These are phyloP conservation scores for Russula abietina DNA, from an alignment of 768 basidiomycete genomes.

Conservation along the genomic window DNA sequence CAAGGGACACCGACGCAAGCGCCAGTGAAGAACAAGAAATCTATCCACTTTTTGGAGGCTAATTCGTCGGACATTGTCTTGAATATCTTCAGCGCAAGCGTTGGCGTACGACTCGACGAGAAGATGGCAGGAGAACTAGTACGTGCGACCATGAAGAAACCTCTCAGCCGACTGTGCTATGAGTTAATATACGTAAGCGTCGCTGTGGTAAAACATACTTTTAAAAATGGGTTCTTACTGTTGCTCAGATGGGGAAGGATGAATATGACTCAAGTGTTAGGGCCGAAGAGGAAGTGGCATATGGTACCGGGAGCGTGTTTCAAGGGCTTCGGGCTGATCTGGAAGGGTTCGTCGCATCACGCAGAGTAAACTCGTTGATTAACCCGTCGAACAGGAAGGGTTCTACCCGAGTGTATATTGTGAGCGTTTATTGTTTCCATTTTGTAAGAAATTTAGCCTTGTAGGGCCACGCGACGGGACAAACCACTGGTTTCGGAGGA, in stretches of 20 bases:
- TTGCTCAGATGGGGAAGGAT: slow-evolving; percentile 64
- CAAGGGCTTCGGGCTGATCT: slow-evolving; percentile 82
- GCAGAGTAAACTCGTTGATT: neutral
- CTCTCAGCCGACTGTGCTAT: slow-evolving; percentile 67
- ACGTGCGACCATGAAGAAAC: slow-evolving; percentile 92
- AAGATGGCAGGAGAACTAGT: slow-evolving; percentile 69
- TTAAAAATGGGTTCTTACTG: neutral
- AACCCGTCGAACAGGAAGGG: slow-evolving; percentile 44
- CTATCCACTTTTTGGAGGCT: slow-evolving; percentile 31
- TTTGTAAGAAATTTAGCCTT: slow-evolving; percentile 5
- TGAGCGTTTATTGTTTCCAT: slow-evolving; percentile 31
- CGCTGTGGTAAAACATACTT: slow-evolving; percentile 2
- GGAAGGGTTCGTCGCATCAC: slow-evolving; percentile 50
- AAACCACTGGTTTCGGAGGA: slow-evolving; percentile 78
- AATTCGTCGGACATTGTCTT: slow-evolving; percentile 52
- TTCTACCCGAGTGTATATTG: slow-evolving; percentile 75
- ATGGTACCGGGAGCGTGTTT: slow-evolving; percentile 73
- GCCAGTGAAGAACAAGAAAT: slow-evolving; percentile 29
- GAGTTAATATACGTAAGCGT: slow-evolving; percentile 75
- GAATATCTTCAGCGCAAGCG: slow-evolving; percentile 59
- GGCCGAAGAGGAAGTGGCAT: slow-evolving; percentile 55
- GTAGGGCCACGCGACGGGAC: slow-evolving; percentile 84
- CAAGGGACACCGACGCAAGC: too few species aligned
- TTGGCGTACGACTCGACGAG: slow-evolving; percentile 57
- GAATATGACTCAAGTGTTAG: slow-evolving; percentile 69